Evolutionary conservation across 2,329 filamentous ascomycete species (phyloP), one percentile per base, ranked within the genome.

Genomic region (Graphilbum fragrans): DNA sequence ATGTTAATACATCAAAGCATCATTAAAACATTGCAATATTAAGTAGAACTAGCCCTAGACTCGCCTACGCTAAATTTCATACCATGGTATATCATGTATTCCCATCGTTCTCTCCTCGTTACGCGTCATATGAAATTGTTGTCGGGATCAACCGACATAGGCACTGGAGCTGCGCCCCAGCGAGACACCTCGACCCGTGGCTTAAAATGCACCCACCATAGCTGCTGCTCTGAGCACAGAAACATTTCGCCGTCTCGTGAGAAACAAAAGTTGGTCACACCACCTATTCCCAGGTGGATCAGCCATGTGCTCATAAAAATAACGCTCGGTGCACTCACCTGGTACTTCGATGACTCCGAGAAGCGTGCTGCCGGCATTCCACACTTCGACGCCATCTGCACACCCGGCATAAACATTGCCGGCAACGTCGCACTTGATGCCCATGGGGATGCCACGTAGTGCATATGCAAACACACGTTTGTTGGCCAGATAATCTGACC

Each of bases 401-500:
- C 65, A 67, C 0, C 64, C 66, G 32, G 62, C 57, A 47, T 66
- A 72, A 1, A 72, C 60, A 44, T 69, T 67, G 2, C 66, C 67
- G 5, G 50, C 40, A 2, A 42, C 35, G 45, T 69, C 66, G 41
- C 63, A 67, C 32, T 56, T 54, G 35, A 70, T 58, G 22, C 56
- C 60, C 45, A 50, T 58, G 0, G 72, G 69, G 6, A 66, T 58
- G 0, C 69, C 69, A 0, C 55, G 55, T 27, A 63, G 59, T 1
- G 65, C 62, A 45, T 65, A 68, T 2, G 72, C 65, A 48, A 78
- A 77, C 1, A 74, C 51, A 20, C 69, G 65, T 37, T 62, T 63
- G 50, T 74, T 72, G 1, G 51, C 49, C 11, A 75, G 55, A 39
- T 67, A 68, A 0, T 59, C 60, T 3, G 61, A 54, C 2, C 51